Evolutionary conservation across 495 filamentous ascomycete species (phyloP), one percentile per base, ranked within the genome.

Genomic region (Staphylotrichum longicolle): DNA sequence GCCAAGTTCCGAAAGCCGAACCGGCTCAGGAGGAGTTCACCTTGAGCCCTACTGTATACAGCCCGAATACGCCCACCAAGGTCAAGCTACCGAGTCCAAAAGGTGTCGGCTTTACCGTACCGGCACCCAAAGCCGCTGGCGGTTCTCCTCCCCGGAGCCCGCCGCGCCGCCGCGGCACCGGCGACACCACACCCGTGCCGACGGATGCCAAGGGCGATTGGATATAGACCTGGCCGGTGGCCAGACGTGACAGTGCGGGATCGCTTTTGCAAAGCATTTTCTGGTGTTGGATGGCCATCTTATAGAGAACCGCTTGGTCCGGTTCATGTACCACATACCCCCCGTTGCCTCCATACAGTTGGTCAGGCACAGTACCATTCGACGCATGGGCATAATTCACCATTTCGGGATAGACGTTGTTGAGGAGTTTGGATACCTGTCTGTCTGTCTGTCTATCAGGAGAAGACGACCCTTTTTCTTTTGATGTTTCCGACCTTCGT

Each of bases 81-180:
- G 61, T 66, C 27, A 81, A 74, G 61, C 64, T 78, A 0, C 72
- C 78, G 7, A 79, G 77, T 44, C 76, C 77, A 12, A 74, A 62
- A 51, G 77, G 77, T 7, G 77, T 79, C 32, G 76, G 76, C 30
- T 79, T 79, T 66, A 73, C 33, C 44, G 50, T 68, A 40, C 66
- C 66, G 2, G 45, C 30, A 3, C 41, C 64, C 37, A 64, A 60
- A 45, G 30, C 58, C 20, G 58, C 58, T 45, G 61, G 39, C 33
- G 61, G 39, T 68, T 58, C 52, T 57, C 66, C 40, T 61, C 64
- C n/a, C 34, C 58, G 53, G 59, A 60, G 35, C 46, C 62, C 67
- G 10, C 69, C 64, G 39, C 55, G 44, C 1, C 63, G 63, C 44
- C 66, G 60, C 11, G 54, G 50, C 37, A 60, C 67, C 4, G 62